Conservation (phyloP, 1,139 yeast genomes). For the Suhomyces panamericanus region DNA sequence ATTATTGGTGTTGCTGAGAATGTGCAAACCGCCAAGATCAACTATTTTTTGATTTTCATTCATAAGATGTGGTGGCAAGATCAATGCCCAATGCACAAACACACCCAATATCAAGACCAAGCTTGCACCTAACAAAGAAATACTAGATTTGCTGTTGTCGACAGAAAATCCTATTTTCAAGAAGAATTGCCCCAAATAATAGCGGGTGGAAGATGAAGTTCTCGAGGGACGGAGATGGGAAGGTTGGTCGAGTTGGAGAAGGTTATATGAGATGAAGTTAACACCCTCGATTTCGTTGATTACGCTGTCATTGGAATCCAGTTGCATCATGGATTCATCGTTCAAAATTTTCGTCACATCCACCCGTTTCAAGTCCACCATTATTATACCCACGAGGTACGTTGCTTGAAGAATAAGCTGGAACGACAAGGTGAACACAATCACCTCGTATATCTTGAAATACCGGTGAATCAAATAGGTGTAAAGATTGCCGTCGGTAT, state of each 20-base stretch:
- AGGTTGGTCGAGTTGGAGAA: constrained; percentile 23
- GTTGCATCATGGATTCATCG: constrained; percentile 3
- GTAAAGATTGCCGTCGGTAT: constrained; percentile 22
- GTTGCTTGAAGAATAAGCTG: constrained; percentile 64
- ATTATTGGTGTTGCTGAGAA: constrained; percentile 23
- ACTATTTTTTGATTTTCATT: constrained; percentile 21
- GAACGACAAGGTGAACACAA: constrained; percentile 43
- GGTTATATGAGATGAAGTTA: constrained; percentile 28
- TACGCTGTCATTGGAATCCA: background rate
- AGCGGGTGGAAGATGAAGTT: constrained; percentile 20
- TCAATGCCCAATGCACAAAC: constrained; percentile 29
- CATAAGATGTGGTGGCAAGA: constrained; percentile 27
- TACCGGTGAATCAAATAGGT: constrained; percentile 22
- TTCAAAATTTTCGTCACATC: constrained; percentile 57
- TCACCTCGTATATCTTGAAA: constrained; percentile 18
- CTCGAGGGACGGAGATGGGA: constrained; percentile 22
- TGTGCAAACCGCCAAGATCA: constrained; percentile 18
- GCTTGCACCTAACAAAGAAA: constrained; percentile 12
- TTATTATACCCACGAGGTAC: constrained; percentile 61
- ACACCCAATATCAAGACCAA: constrained; percentile 21
- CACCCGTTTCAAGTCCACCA: constrained; percentile 63
- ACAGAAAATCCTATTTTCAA: constrained; percentile 37
- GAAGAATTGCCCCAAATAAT: constrained; percentile 36
- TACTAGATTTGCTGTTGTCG: constrained; percentile 7
- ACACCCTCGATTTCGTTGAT: constrained; percentile 20